Percentiles rank a stretch among this genome's conserved stretches.
phyloP scores from a whole-genome alignment of 495 filamentous ascomycete genomes.

The Penicillium simplicissimum region DNA sequence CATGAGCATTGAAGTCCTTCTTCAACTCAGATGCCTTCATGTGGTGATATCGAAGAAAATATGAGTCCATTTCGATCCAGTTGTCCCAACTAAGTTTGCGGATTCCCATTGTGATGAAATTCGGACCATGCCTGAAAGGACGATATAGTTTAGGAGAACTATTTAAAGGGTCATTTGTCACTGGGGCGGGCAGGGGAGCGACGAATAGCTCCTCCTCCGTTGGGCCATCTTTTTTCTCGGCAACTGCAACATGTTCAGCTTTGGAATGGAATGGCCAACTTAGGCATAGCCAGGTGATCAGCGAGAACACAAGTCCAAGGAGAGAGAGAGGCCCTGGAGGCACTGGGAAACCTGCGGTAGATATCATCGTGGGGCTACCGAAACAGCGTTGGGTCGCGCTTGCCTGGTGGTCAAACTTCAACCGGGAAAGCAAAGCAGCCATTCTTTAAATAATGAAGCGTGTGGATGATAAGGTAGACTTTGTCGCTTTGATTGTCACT shows the following conservation, averaged over 20 bases:
- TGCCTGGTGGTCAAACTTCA: background rate
- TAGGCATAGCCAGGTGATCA: conserved; percentile 3
- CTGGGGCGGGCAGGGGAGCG: conserved; percentile 15
- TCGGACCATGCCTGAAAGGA: conserved; percentile 69
- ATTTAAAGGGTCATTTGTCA: conserved; percentile 5
- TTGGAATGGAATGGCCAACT: conserved; percentile 9
- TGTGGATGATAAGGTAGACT: background rate
- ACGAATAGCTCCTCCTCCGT: conserved; percentile 5
- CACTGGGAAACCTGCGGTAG: background rate
- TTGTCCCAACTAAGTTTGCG: conserved; percentile 66
- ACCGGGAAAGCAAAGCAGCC: background rate
- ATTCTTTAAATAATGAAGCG: conserved; percentile 1
- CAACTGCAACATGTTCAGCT: background rate
- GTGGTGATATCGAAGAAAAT: conserved; percentile 66
- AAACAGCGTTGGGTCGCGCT: background rate
- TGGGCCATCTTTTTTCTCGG: background rate
- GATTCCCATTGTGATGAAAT: conserved; percentile 73
- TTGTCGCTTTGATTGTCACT: background rate
- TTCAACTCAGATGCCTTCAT: conserved; percentile 62
- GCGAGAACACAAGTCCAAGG: conserved; percentile 2
- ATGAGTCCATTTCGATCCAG: conserved; percentile 78
- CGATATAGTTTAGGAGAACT: conserved; percentile 72
- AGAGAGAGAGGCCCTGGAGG: conserved; percentile 4
- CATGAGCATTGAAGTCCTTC: conserved; percentile 18
- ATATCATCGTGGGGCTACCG: background rate